Evolutionary conservation across 805 yeast species (phyloP).

Genomic region (Lachancea quebecensis): DNA sequence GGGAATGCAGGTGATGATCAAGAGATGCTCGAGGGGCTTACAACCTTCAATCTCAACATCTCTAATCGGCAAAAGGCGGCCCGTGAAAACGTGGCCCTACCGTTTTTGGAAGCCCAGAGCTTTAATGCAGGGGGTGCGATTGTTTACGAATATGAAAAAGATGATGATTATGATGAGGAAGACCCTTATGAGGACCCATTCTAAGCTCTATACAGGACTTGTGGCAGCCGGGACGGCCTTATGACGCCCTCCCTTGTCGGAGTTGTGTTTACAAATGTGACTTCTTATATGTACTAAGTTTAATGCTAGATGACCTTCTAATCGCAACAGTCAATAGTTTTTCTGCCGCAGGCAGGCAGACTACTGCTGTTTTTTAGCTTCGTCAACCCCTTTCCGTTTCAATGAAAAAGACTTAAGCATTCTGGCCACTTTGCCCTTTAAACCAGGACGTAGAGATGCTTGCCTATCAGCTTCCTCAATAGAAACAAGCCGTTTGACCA

Average conservation of each 20-base stretch:
- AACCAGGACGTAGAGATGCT: constrained; percentile 10
- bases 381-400: background rate
- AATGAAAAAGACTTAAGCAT: constrained; percentile 9
- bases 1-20: constrained; percentile 39
- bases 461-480: constrained; percentile 56
- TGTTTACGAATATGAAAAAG: constrained; percentile 91
- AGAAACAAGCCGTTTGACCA: constrained; percentile 67
- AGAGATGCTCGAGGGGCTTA: constrained; percentile 57
- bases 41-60: constrained; percentile 82
- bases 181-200: constrained; percentile 97
- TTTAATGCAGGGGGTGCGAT: constrained; percentile 86
- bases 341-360: background rate
- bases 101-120: constrained; percentile 83
- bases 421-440: constrained; percentile 18
- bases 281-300: background rate
- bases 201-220: constrained; percentile 24
- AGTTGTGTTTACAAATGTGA: background rate
- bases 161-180: constrained; percentile 96
- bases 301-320: background rate
- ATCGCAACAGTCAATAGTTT: too few species aligned
- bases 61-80: constrained; percentile 70
- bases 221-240: too few species aligned
- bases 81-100: constrained; percentile 78
- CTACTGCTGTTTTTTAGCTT: constrained; percentile 3
- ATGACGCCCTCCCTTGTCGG: too few species aligned